Evolutionary conservation across 129 eudicot species (phyloP), one percentile per base, ranked within the genome.

Genomic region (Chrysanthemum seticuspe): DNA sequence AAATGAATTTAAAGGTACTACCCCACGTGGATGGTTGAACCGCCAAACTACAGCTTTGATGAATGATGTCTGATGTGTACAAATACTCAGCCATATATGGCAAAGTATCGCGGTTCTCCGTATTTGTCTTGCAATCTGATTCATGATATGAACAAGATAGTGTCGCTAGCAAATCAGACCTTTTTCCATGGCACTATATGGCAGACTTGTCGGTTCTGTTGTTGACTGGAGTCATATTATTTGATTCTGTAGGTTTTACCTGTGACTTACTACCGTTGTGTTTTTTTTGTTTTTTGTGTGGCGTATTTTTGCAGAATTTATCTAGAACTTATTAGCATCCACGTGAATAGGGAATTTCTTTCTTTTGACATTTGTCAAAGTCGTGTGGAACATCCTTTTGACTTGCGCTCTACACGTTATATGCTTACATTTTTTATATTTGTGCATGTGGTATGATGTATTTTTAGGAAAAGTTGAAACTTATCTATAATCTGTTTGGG

Each of bases 291-390:
- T 58, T 14, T 23, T 13, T 62, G 27, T 61, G 19, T 12, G 10
- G 13, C 50, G 2, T n/a, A 64, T 15, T 53, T 14, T 53, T 14
- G 19, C 11, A 6, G 29, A 57, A 11, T 51, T 27, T 68, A 25
- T 73, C 51, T 62, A 58, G 45, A 68, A 51, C 47, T 21, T 63
- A 63, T 12, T 74, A 48, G 70, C 48, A 15, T 59, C 47, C 73
- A 14, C 49, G 14, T 25, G 49, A 27, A 57, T 7, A 18, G 62
- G 23, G 27, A 51, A 0, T 68, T 51, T 14, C 61, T 51, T 51
- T 49, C 8, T 23, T 50, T 29, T 29, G 45, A 14, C 12, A 14
- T 48, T 67, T 68, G 49, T 68, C 40, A 49, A 50, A 48, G 15
- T 67, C 21, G 14, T 29, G 53, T 9, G 3, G 49, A 25, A 68